A percentile compares a stretch with the other conserved stretches of the same genome.
Conservation (phyloP, 139 green algal genomes). For the Chlamydomonas eustigma region DNA sequence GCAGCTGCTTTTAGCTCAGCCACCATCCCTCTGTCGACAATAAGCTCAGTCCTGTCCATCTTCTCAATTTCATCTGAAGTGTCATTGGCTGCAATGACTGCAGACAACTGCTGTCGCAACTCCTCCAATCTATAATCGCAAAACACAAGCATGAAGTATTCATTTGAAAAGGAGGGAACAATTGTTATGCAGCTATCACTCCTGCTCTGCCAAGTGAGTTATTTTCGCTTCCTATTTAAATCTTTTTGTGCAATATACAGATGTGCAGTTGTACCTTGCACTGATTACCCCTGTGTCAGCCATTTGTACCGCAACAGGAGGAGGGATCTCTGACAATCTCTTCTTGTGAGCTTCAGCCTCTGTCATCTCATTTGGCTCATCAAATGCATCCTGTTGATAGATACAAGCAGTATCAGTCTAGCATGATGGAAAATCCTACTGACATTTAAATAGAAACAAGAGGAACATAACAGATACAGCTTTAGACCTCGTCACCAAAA, state of each 20-base stretch:
- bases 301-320: neutral
- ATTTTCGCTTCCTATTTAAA: too few relatives aligned
- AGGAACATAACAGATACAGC: too few relatives aligned
- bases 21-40: slow-evolving; percentile 34
- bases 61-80: slow-evolving; percentile 31
- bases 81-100: slow-evolving; percentile 19
- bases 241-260: too few relatives aligned
- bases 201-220: too few relatives aligned
- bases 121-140: slow-evolving; percentile 7
- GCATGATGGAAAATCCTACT: neutral
- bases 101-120: slow-evolving; percentile 21
- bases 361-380: slow-evolving; percentile 15
- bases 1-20: slow-evolving; percentile 25
- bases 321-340: neutral
- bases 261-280: too few relatives aligned
- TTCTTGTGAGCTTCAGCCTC: slow-evolving; percentile 9
- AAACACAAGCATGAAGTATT: too few relatives aligned
- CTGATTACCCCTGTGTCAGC: neutral
- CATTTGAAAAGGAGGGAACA: neutral
- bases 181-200: neutral
- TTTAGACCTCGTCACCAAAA: too few relatives aligned
- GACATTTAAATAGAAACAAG: neutral
- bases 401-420: neutral
- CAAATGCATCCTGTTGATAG: slow-evolving; percentile 14
- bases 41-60: slow-evolving; percentile 24